phyloP scores from a whole-genome alignment of 768 basidiomycete species.

The Lentinula sp. region DNA sequence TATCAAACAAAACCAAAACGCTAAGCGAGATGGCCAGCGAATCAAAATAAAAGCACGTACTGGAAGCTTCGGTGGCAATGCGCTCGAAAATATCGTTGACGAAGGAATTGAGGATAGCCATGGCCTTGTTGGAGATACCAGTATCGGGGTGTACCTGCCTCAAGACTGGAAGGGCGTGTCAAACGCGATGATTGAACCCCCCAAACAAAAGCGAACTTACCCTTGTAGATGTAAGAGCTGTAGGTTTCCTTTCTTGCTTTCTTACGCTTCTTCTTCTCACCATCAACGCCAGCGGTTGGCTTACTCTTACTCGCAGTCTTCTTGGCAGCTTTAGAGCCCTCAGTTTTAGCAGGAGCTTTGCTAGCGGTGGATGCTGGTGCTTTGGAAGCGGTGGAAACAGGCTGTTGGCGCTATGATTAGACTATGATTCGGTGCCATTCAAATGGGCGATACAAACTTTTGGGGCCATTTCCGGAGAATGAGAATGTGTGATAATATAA shows the following conservation, averaged over 20 bases:
- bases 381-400: conserved; percentile 60
- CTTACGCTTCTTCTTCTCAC: conserved; percentile 60
- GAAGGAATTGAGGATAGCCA: conserved; percentile 89
- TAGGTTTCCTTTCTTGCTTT: conserved; percentile 76
- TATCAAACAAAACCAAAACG: not conserved
- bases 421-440: not conserved
- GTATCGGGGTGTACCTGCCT: conserved; percentile 98
- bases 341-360: conserved; percentile 50
- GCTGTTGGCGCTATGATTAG: conserved; percentile 21
- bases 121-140: conserved; percentile 97
- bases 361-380: conserved; percentile 46
- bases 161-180: conserved; percentile 48
- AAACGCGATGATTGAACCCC: not conserved
- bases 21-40: not conserved
- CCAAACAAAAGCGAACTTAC: conserved; percentile 28
- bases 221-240: conserved; percentile 94
- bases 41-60: conserved; percentile 33
- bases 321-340: conserved; percentile 44
- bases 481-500: not conserved
- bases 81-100: conserved; percentile 95
- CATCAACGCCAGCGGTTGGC: conserved; percentile 46
- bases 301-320: conserved; percentile 46
- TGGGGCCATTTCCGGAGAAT: conserved; percentile 5
- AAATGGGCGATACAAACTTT: conserved; percentile 7
- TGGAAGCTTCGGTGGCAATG: conserved; percentile 85